Evolutionary conservation across 2,329 filamentous ascomycete species (phyloP), one percentile per base, ranked within the genome.

Genomic region (Cordyceps fumosorosea): DNA sequence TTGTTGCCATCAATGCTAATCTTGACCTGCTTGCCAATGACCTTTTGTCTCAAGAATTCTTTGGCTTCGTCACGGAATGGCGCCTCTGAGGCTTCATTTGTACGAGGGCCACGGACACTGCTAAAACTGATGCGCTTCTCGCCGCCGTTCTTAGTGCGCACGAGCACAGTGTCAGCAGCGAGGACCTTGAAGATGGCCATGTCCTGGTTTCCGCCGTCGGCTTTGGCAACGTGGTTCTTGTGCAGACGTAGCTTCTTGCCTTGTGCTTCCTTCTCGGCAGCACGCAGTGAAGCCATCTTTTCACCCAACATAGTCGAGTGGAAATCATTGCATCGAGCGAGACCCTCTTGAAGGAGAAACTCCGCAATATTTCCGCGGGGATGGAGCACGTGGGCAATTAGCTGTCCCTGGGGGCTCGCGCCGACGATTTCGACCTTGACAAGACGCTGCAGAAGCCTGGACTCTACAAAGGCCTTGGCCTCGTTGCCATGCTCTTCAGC

Each of bases 21-120:
- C 74, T 89, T 90, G 67, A 98, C 91, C 67, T 96, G 91, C 81
- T 99, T 99, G 64, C 93, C 95, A 70, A 99, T 99, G 37, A 97
- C 76, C 74, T 88, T 91, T 81, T 96, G 96, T 61, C 95, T 88
- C 66, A 98, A 75, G 72, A 93, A 98, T 73, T 99, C 95, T 80
- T 99, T 99, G 37, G 95, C 93, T 72, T 97, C 93, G 14, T 95
- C 89, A 67, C 87, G 84, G 80, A 93, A 99, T 0, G 92, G 91
- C 47, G 90, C 84, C 75, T 98, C 93, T 62, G 91, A 89, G 22
- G 90, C 84, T 73, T 98, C 93, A 54, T 87, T 89, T 3, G 89
- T 84, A 71, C 96, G 93, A n/a, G 95, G 95, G 62, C 95, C 93
- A 65, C 95, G 88, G 64, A 98, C 85, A 73, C 93, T 98, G 80